Evolutionary conservation across 2,329 filamentous ascomycete species (phyloP).

Genomic region (Chalaropsis thielavioides): DNA sequence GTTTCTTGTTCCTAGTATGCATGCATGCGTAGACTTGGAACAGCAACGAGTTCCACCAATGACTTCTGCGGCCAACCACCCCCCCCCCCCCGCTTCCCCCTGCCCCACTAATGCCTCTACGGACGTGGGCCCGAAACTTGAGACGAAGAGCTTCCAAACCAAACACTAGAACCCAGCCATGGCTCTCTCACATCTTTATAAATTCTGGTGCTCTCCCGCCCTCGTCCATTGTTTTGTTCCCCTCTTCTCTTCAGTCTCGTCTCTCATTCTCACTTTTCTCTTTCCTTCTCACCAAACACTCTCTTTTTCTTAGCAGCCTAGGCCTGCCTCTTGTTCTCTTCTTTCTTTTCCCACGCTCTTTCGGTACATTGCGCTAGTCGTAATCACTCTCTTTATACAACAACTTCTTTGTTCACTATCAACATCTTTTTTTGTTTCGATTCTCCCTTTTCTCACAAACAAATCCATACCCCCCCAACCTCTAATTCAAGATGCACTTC

Average conservation of each 20-base stretch:
- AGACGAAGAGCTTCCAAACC: neutral
- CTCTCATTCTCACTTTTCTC: constrained; percentile 7
- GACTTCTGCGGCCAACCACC: too few relatives aligned
- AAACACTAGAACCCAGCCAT: neutral
- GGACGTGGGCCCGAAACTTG: neutral
- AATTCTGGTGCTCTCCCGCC: neutral
- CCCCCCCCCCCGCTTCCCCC: too few relatives aligned
- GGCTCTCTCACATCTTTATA: neutral
- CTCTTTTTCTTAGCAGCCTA: constrained; percentile 7
- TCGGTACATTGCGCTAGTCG: constrained; percentile 7
- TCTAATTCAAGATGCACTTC: constrained; percentile 21
- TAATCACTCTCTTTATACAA: neutral
- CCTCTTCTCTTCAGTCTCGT: constrained; percentile 5
- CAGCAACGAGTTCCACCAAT: neutral
- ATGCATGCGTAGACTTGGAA: neutral
- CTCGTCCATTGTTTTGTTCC: neutral
- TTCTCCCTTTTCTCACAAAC: neutral
- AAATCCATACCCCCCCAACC: neutral
- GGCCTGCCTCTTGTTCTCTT: constrained; percentile 4
- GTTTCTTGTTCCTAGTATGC: neutral
- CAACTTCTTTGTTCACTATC: neutral
- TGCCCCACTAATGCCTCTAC: neutral
- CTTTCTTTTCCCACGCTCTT: constrained; percentile 1
- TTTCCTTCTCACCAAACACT: neutral
- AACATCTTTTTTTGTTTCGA: neutral